These are phyloP conservation scores for Fusarium paranaense DNA, from an alignment of 2,329 filamentous ascomycete genomes.

Conservation along the genomic window DNA sequence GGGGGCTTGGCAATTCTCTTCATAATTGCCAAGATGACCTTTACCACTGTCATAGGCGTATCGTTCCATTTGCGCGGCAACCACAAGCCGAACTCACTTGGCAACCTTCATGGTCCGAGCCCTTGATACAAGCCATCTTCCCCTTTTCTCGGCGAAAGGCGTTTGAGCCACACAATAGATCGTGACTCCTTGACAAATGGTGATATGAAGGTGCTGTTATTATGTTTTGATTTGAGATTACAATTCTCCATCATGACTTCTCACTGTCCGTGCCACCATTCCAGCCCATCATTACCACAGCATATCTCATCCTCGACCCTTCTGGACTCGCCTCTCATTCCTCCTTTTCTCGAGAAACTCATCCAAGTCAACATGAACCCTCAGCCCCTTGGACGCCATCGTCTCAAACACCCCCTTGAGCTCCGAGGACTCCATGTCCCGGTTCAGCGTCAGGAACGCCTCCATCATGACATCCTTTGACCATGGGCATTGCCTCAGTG, in stretches of 20 bases:
- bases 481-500: slow-evolving; percentile 61
- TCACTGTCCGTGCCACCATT: background rate
- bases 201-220: background rate
- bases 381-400: slow-evolving; percentile 61
- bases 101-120: background rate
- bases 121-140: background rate
- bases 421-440: slow-evolving; percentile 60
- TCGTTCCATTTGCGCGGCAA: background rate
- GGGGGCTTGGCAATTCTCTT: background rate
- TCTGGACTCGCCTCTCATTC: slow-evolving; percentile 22
- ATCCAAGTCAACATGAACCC: slow-evolving; percentile 64
- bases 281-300: background rate
- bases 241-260: background rate
- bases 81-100: background rate
- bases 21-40: background rate
- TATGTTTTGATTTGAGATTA: background rate
- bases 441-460: slow-evolving; percentile 59
- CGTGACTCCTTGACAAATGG: background rate
- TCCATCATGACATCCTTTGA: slow-evolving; percentile 64
- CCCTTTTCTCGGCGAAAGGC: background rate
- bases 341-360: slow-evolving; percentile 57
- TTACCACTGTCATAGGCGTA: background rate
- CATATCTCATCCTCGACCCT: background rate
- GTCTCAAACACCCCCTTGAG: slow-evolving; percentile 61
- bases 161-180: background rate